These are phyloP conservation scores for Dendrocalamus latiflorus DNA, from an alignment of 202 grass and related monocot species.

Conservation along the genomic window DNA sequence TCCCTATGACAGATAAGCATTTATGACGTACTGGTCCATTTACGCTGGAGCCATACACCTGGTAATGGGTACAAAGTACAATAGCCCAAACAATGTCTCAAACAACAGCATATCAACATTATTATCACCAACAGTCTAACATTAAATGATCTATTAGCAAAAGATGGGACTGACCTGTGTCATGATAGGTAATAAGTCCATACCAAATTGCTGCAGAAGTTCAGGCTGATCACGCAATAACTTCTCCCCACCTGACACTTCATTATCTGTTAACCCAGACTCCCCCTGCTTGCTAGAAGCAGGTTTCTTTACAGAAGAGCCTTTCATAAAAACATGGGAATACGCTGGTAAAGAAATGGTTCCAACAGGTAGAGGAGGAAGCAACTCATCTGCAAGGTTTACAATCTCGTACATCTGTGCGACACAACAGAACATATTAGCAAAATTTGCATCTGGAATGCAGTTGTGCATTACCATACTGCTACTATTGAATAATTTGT, in stretches of 20 bases:
- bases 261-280: slow-evolving; percentile 33
- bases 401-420: slow-evolving; percentile 80
- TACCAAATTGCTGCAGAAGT: slow-evolving; percentile 83
- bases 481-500: neutral
- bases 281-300: slow-evolving; percentile 48
- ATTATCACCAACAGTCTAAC: neutral
- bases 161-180: slow-evolving; percentile 48
- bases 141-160: slow-evolving; percentile 7
- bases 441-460: neutral
- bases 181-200: slow-evolving; percentile 76
- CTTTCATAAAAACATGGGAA: slow-evolving; percentile 47
- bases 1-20: slow-evolving; percentile 71
- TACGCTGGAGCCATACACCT: slow-evolving; percentile 86
- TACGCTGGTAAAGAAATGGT: slow-evolving; percentile 59
- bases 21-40: slow-evolving; percentile 72
- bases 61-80: slow-evolving; percentile 9
- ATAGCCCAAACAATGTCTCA: slow-evolving; percentile 3
- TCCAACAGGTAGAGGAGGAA: slow-evolving; percentile 68
- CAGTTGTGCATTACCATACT: neutral
- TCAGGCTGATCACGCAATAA: slow-evolving; percentile 77
- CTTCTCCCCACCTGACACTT: slow-evolving; percentile 59
- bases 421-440: slow-evolving; percentile 17
- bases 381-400: slow-evolving; percentile 81
- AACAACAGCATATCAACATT: neutral
- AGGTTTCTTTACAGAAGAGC: slow-evolving; percentile 51